Base-by-base conservation (phyloP, 345 rosid genomes). In the Capsella bursapastoris region DNA sequence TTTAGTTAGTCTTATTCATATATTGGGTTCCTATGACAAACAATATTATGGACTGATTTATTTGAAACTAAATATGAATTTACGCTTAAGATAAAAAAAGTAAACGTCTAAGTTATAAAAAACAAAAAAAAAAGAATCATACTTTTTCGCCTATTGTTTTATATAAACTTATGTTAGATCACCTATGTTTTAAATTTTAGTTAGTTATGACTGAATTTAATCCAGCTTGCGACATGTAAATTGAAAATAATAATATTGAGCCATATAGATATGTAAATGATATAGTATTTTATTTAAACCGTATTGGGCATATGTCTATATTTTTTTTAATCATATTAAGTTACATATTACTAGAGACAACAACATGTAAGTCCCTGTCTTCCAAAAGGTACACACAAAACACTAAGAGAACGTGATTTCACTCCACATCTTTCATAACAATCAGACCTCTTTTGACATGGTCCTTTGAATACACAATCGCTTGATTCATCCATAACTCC, bases 401-500 rank as follows among this genome's bases (percentile, higher is more conserved):
- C 74, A 4, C 0, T 8, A 3, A 9, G 38, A 9, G 49, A 58
- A 47, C 37, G 58, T 25, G 66, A 58, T 27, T 48, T 14, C 10
- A 58, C 37, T 29, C 27, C 48, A 47, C 66, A 70, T 0, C 57
- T 48, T 2, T 8, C 16, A 3, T 45, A 1, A 32, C 74, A 70
- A 27, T 70, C 74, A 47, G 25, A 7, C 27, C 27, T 47, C 5
- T 6, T 70, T 1, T 58, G 35, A 45, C 66, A 70, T n/a, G 57
- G 28, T 47, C 58, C 74, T 59, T 48, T 58, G 6, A 70, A 70
- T 22, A 8, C 8, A 57, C 47, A 70, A 0, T 43, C 65, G 28
- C 29, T 55, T 11, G 35, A 69, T 11, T 6, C 35, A 31, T 70
- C 57, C 4, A 34, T 31, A 22, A 57, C 18, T 1, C 47, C 35